phyloP scores from a whole-genome alignment of 495 filamentous ascomycete genomes.

The Bryoglossum gracile region DNA sequence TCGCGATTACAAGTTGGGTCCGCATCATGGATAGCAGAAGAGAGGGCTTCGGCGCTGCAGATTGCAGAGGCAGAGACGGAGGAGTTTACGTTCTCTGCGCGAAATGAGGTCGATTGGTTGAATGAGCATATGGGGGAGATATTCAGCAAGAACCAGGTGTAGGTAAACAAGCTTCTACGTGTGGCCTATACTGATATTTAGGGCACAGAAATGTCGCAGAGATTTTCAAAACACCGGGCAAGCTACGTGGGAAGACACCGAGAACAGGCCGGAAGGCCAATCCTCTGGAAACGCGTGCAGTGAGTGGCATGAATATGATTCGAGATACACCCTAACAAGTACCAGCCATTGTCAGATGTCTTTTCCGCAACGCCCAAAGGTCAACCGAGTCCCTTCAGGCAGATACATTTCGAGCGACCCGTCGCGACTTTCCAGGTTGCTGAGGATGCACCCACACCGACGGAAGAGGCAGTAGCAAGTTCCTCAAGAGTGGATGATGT shows the following conservation, averaged over 20 bases:
- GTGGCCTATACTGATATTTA: constrained; percentile 32
- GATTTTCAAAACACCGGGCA: constrained; percentile 93
- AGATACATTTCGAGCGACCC: constrained; percentile 21
- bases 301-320: constrained; percentile 34
- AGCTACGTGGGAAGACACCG: constrained; percentile 88
- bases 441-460: constrained; percentile 17
- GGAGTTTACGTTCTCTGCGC: constrained; percentile 80
- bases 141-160: constrained; percentile 72
- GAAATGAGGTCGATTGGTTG: constrained; percentile 90
- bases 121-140: constrained; percentile 97
- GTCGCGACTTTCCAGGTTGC: constrained; percentile 25
- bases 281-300: constrained; percentile 57
- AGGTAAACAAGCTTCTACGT: constrained; percentile 41
- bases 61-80: constrained; percentile 63
- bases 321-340: constrained; percentile 16
- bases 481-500: constrained; percentile 7
- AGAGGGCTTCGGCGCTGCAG: constrained; percentile 38
- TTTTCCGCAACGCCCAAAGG: constrained; percentile 51
- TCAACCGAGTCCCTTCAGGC: constrained; percentile 38
- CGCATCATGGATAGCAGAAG: constrained; percentile 46
- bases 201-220: constrained; percentile 62
- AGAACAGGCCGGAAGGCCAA: constrained; percentile 68
- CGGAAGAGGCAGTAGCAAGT: constrained; percentile 6
- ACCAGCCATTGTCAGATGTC: constrained; percentile 74
- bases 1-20: constrained; percentile 47